Percentiles rank a stretch among this genome's conserved stretches.
Evolutionary conservation across 768 basidiomycete genomes (phyloP).

Genomic region (Leccinum variicolor): DNA sequence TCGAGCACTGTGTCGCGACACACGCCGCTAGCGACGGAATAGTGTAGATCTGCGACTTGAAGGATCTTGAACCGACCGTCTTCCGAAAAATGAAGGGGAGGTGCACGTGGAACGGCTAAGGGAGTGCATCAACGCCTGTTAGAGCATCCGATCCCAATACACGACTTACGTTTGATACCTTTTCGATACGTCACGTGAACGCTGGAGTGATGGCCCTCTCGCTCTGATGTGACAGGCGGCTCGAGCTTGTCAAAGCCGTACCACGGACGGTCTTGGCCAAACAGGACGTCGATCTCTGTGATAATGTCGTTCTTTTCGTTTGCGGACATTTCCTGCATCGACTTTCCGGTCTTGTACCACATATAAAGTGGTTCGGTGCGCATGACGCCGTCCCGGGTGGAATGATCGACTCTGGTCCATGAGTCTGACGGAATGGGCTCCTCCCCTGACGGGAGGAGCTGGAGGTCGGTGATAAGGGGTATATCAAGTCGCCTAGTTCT

Average conservation of each 20-base stretch:
- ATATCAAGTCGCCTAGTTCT: conserved; percentile 81
- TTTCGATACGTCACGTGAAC: conserved; percentile 67
- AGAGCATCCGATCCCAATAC: too few species aligned
- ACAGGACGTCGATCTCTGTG: conserved; percentile 90
- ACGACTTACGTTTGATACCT: conserved; percentile 66
- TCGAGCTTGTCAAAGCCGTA: conserved; percentile 80
- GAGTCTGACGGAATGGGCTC: conserved; percentile 43
- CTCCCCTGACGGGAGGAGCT: conserved; percentile 56
- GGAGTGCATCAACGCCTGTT: conserved; percentile 1
- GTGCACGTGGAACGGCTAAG: conserved; percentile 65
- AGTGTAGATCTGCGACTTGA: conserved; percentile 93
- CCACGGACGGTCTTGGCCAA: conserved; percentile 80
- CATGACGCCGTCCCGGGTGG: conserved; percentile 61
- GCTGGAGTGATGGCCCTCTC: conserved; percentile 40
- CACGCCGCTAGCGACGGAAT: conserved; percentile 70
- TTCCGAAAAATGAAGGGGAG: conserved; percentile 76
- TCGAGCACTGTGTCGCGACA: conserved; percentile 68
- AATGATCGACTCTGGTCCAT: conserved; percentile 66
- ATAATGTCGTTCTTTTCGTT: conserved; percentile 62
- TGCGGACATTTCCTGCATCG: conserved; percentile 54
- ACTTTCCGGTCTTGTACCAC: conserved; percentile 77
- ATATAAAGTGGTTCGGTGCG: conserved; percentile 57
- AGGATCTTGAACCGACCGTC: conserved; percentile 87
- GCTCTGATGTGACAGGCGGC: conserved; percentile 50
- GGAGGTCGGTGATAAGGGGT: conserved; percentile 71